These are phyloP conservation scores for Catharanthus roseus DNA, from an alignment of 257 asterid species.

Conservation along the genomic window DNA sequence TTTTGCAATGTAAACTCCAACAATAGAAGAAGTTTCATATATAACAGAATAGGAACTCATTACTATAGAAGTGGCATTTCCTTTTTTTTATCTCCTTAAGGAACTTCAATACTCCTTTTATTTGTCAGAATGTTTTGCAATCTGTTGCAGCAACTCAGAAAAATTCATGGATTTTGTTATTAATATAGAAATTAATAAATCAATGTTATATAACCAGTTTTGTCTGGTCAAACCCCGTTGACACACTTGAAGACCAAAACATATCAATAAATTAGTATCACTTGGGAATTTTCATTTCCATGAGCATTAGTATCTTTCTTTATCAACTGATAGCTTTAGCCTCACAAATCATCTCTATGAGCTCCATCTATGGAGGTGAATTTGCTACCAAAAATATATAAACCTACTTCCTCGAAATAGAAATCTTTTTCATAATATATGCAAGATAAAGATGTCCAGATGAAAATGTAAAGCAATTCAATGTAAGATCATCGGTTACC, in stretches of 20 bases:
- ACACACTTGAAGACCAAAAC: no score
- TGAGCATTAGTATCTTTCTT: no score
- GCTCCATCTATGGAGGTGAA: background rate
- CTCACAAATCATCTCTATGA: background rate
- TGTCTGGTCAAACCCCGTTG: no score
- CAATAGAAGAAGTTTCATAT: background rate
- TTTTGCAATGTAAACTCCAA: no score
- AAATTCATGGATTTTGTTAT: background rate
- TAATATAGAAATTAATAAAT: no score
- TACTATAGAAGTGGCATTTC: no score
- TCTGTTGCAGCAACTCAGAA: background rate
- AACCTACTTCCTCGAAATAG: background rate
- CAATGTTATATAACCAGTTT: background rate
- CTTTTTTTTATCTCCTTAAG: background rate
- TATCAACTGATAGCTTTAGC: background rate
- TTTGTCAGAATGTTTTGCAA: background rate
- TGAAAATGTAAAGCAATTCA: slow-evolving; percentile 7
- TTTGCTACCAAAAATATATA: background rate
- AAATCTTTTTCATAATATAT: background rate
- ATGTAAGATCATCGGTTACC: no score
- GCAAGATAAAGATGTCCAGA: background rate
- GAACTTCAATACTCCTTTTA: background rate
- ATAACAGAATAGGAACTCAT: background rate
- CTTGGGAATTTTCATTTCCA: no score
- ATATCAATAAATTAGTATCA: no score